A percentile compares a stretch with the other conserved stretches of the same genome.
These are phyloP conservation scores for Platismatia glauca DNA, from an alignment of 495 filamentous ascomycete species.

Conservation along the genomic window DNA sequence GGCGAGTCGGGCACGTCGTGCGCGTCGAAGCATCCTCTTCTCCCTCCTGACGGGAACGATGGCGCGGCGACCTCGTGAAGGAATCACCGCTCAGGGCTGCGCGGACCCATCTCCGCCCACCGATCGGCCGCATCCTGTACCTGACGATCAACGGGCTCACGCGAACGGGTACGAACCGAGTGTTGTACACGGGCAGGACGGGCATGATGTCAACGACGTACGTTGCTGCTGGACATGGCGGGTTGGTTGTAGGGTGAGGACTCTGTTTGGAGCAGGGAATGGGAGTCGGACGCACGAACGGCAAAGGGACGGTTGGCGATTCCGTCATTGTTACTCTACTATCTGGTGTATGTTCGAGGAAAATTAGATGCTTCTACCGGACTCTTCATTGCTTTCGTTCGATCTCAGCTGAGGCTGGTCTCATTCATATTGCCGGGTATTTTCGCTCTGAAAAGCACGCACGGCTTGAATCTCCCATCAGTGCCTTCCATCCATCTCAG, in stretches of 20 bases:
- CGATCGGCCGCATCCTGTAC: conserved; percentile 9
- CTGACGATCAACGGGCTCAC: conserved; percentile 10
- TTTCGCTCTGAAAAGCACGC: conserved; percentile 31
- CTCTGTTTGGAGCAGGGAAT: not conserved
- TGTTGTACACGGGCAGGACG: not conserved
- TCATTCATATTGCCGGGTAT: conserved; percentile 30
- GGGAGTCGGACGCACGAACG: not conserved
- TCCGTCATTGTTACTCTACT: not conserved
- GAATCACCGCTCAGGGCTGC: too few relatives aligned
- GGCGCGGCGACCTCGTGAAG: not conserved
- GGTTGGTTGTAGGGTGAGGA: not conserved
- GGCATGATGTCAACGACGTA: not conserved
- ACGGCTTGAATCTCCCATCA: conserved; percentile 30
- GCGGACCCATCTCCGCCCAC: conserved; percentile 3
- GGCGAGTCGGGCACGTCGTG: not conserved
- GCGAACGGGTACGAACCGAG: not conserved
- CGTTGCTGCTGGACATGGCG: not conserved
- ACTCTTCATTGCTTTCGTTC: not conserved
- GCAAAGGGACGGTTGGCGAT: not conserved
- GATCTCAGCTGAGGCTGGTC: conserved; percentile 15
- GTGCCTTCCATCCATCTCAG: conserved; percentile 5
- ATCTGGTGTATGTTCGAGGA: not conserved
- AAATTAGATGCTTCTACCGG: too few relatives aligned
- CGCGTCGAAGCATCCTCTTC: not conserved
- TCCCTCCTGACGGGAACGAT: not conserved